A percentile compares a stretch with the other conserved stretches of the same genome.
Evolutionary conservation across 805 yeast genomes (phyloP).

Genomic region (Candida stauntonica): DNA sequence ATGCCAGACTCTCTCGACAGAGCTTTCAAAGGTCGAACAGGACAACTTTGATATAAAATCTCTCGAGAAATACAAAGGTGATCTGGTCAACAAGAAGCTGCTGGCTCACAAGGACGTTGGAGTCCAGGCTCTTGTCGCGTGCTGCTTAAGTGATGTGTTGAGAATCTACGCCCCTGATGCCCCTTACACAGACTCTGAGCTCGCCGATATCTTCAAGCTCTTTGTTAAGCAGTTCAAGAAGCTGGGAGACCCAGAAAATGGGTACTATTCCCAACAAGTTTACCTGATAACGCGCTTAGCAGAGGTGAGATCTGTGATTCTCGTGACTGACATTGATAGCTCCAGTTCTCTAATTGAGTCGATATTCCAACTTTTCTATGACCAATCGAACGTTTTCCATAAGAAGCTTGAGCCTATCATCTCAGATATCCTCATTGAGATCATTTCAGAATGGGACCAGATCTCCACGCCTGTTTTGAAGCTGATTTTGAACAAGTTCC

Average conservation of each 20-base stretch:
- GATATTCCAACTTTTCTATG: slow-evolving; percentile 62
- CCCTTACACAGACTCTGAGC: slow-evolving; percentile 64
- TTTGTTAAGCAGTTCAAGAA: slow-evolving; percentile 59
- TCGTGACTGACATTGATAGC: slow-evolving; percentile 70
- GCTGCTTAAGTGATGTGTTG: slow-evolving; percentile 71
- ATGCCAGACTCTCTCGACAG: slow-evolving; percentile 50
- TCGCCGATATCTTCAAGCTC: slow-evolving; percentile 61
- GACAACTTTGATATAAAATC: slow-evolving; percentile 47
- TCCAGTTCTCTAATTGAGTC: slow-evolving; percentile 48
- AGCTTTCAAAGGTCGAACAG: slow-evolving; percentile 59
- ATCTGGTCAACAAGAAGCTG: slow-evolving; percentile 55
- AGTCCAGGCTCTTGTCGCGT: slow-evolving; percentile 63
- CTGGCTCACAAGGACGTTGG: slow-evolving; percentile 59
- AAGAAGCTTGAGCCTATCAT: slow-evolving; percentile 55
- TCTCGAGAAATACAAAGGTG: slow-evolving; percentile 42
- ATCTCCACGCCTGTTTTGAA: slow-evolving; percentile 60
- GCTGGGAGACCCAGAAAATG: slow-evolving; percentile 50
- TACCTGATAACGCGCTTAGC: slow-evolving; percentile 65
- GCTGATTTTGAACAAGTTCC: slow-evolving; percentile 60
- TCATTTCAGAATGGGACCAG: slow-evolving; percentile 64
- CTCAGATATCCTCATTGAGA: slow-evolving; percentile 68
- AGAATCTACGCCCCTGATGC: slow-evolving; percentile 87
- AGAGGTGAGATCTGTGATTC: slow-evolving; percentile 68
- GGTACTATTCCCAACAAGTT: slow-evolving; percentile 58
- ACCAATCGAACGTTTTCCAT: slow-evolving; percentile 43